Conservation (phyloP, 1,284 basidiomycete species). For the Marasmius sp. region DNA sequence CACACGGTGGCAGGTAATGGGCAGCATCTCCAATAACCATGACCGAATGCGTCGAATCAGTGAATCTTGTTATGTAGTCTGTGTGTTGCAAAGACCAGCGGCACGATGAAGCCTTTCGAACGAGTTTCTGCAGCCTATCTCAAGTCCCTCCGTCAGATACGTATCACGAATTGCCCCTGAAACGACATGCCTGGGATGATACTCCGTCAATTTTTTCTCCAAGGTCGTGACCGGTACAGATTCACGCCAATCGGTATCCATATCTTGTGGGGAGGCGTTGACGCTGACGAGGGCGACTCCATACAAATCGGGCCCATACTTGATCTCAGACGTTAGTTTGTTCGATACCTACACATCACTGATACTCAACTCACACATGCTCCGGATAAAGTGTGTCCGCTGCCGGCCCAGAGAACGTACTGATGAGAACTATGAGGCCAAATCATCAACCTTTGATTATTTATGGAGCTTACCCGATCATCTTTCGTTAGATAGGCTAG, state of each 20-base stretch:
- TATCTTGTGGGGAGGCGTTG: background rate
- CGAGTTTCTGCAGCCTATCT: slow-evolving; percentile 7
- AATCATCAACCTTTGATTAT: too few relatives aligned
- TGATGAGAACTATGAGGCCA: background rate
- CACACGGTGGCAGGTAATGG: slow-evolving; percentile 15
- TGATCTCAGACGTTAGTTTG: background rate
- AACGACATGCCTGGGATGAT: background rate
- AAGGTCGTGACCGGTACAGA: background rate
- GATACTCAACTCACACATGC: background rate
- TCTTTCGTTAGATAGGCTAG: background rate
- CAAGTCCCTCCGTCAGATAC: background rate
- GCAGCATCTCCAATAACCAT: slow-evolving; percentile 20
- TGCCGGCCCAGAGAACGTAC: background rate
- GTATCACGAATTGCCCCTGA: background rate
- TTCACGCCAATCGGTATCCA: background rate
- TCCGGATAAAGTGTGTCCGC: background rate
- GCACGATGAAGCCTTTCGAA: background rate
- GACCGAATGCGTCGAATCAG: slow-evolving; percentile 1
- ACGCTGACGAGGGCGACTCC: background rate
- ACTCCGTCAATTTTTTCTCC: background rate
- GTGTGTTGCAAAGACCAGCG: slow-evolving; percentile 11
- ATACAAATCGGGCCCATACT: background rate
- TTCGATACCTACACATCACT: background rate
- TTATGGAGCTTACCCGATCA: background rate
- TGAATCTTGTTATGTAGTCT: slow-evolving; percentile 9